Conservation (phyloP, 768 basidiomycete species). For the Mycena kentingensis region DNA sequence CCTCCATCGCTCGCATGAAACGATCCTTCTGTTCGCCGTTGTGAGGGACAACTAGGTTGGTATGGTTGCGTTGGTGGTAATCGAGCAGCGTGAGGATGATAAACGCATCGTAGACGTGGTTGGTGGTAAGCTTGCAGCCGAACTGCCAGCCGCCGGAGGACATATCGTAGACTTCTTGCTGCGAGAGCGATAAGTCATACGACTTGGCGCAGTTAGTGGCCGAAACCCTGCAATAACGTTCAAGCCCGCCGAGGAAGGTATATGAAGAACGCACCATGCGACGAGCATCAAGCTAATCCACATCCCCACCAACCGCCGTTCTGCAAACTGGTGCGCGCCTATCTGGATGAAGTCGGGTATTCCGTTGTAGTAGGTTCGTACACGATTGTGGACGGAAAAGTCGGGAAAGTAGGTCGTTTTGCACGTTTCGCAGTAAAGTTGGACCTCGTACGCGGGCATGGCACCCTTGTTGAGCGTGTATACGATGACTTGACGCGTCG, state of each 20-base stretch:
- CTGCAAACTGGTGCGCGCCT: conserved; percentile 30
- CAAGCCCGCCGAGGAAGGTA: too few relatives aligned
- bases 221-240: conserved; percentile 8
- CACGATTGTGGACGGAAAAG: conserved; percentile 18
- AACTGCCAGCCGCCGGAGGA: conserved; percentile 25
- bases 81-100: conserved; percentile 31
- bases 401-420: conserved; percentile 25
- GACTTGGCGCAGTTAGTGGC: conserved; percentile 22
- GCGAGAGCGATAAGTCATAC: conserved; percentile 19
- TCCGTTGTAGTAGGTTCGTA: conserved; percentile 23
- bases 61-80: conserved; percentile 11
- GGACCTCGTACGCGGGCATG: conserved; percentile 26
- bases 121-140: conserved; percentile 13
- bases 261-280: conserved; percentile 18
- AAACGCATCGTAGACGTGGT: conserved; percentile 35
- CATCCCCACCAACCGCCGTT: conserved; percentile 16
- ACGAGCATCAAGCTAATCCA: conserved; percentile 26
- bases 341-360: conserved; percentile 26
- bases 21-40: conserved; percentile 26
- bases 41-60: conserved; percentile 26
- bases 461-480: conserved; percentile 19
- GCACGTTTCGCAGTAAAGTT: conserved; percentile 25
- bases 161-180: conserved; percentile 7
- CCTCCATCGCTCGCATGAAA: conserved; percentile 28
- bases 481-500: conserved; percentile 21